Evolutionary conservation across 352 stramenopile genomes (phyloP).

Genomic region (Lagenidium giganteum): DNA sequence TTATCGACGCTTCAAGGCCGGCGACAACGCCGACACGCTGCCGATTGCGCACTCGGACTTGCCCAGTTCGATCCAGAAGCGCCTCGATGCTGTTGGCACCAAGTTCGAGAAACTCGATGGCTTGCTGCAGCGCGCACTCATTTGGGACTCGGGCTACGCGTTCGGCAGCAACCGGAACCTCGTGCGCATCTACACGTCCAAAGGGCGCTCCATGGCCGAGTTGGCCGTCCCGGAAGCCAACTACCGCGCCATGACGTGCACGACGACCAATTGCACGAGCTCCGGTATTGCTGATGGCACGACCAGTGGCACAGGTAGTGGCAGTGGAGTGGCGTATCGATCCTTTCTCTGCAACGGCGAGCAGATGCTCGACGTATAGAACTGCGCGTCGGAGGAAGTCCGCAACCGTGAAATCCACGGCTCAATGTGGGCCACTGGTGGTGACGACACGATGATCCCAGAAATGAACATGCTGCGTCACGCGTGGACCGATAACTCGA

Average conservation of each 20-base stretch:
- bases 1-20: slow-evolving; percentile 16
- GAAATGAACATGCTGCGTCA: slow-evolving; percentile 14
- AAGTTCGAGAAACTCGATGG: slow-evolving; percentile 9
- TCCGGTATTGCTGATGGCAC: too few species aligned
- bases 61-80: slow-evolving; percentile 1
- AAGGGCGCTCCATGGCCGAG: slow-evolving; percentile 22
- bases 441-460: slow-evolving; percentile 9
- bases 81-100: slow-evolving; percentile 1
- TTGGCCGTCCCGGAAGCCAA: slow-evolving; percentile 17
- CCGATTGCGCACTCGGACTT: slow-evolving; percentile 7
- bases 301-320: too few species aligned
- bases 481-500: slow-evolving; percentile 8
- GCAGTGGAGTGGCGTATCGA: slow-evolving; percentile 1
- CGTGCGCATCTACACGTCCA: slow-evolving; percentile 19
- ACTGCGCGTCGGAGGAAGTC: slow-evolving; percentile 16
- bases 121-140: slow-evolving; percentile 11
- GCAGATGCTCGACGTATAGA: slow-evolving; percentile 13
- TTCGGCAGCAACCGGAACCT: slow-evolving; percentile 6
- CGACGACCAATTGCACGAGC: slow-evolving; percentile 13
- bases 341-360: slow-evolving; percentile 22
- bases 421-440: slow-evolving; percentile 26
- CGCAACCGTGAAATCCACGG: neutral
- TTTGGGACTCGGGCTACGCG: slow-evolving; percentile 15
- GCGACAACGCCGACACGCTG: slow-evolving; percentile 3
- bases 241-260: slow-evolving; percentile 13